These are phyloP conservation scores for Colletotrichum siamense DNA, from an alignment of 2,329 filamentous ascomycete species.

Conservation along the genomic window DNA sequence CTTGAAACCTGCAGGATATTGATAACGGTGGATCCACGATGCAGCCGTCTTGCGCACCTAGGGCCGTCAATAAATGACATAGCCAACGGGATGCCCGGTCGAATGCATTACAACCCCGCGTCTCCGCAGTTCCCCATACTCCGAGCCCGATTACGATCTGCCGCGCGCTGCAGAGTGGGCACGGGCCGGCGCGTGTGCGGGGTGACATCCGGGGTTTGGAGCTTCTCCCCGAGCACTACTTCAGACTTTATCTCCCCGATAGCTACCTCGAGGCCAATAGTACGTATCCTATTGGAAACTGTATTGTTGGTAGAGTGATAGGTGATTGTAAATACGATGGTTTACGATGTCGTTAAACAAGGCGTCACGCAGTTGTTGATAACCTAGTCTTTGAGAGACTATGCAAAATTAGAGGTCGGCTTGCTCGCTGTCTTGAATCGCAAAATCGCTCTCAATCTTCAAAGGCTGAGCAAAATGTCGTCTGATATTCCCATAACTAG, in stretches of 20 bases:
- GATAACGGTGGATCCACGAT: neutral
- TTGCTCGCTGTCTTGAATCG: neutral
- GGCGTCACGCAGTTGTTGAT: neutral
- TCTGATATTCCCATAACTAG: neutral
- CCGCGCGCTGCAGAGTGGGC: neutral
- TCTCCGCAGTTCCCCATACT: neutral
- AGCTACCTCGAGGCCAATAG: neutral
- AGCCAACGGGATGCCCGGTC: neutral
- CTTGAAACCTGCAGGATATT: neutral
- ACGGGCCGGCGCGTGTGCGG: neutral
- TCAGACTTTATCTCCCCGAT: neutral
- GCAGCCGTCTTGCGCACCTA: neutral
- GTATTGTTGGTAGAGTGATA: neutral
- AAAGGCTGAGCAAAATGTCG: neutral
- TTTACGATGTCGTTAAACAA: neutral
- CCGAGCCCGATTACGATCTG: neutral
- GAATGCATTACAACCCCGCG: neutral
- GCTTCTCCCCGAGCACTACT: slow-evolving; percentile 1
- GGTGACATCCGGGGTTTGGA: slow-evolving; percentile 5
- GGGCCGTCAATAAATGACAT: neutral
- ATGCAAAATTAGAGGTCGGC: neutral
- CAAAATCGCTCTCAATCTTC: neutral
- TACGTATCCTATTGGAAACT: neutral
- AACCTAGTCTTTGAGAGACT: neutral
- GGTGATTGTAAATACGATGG: neutral